phyloP scores from a whole-genome alignment of 2,329 filamentous ascomycete species.

The Peltaster fructicola region DNA sequence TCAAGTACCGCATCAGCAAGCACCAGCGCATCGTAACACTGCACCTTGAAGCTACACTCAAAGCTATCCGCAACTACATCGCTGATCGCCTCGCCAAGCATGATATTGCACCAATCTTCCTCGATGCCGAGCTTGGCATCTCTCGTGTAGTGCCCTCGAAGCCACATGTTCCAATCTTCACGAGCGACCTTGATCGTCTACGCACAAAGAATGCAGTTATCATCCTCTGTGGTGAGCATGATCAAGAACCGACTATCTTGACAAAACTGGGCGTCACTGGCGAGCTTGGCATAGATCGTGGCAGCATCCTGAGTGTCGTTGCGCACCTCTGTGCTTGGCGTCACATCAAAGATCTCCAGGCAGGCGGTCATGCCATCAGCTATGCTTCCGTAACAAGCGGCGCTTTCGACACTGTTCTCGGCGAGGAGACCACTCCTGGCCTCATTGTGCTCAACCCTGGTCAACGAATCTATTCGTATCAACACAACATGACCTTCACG shows the following conservation, averaged over 20 bases:
- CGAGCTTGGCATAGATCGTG: slow-evolving; percentile 47
- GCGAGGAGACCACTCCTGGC: slow-evolving; percentile 29
- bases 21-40: slow-evolving; percentile 63
- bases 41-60: slow-evolving; percentile 51
- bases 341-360: slow-evolving; percentile 1
- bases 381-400: neutral
- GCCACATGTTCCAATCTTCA: slow-evolving; percentile 53
- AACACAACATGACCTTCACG: slow-evolving; percentile 42
- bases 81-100: slow-evolving; percentile 5
- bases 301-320: slow-evolving; percentile 52
- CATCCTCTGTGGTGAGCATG: slow-evolving; percentile 54
- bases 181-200: slow-evolving; percentile 35
- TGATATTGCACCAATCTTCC: slow-evolving; percentile 11
- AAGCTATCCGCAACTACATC: slow-evolving; percentile 12
- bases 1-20: slow-evolving; percentile 55
- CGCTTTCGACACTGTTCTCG: neutral
- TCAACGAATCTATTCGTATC: slow-evolving; percentile 59
- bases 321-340: slow-evolving; percentile 21
- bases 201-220: slow-evolving; percentile 40
- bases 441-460: slow-evolving; percentile 65
- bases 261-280: slow-evolving; percentile 50
- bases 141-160: slow-evolving; percentile 16
- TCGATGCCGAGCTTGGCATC: slow-evolving; percentile 8
- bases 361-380: slow-evolving; percentile 1
- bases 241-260: slow-evolving; percentile 57